Conservation (phyloP, 768 basidiomycete species). For the Rhizopogon sp. region DNA sequence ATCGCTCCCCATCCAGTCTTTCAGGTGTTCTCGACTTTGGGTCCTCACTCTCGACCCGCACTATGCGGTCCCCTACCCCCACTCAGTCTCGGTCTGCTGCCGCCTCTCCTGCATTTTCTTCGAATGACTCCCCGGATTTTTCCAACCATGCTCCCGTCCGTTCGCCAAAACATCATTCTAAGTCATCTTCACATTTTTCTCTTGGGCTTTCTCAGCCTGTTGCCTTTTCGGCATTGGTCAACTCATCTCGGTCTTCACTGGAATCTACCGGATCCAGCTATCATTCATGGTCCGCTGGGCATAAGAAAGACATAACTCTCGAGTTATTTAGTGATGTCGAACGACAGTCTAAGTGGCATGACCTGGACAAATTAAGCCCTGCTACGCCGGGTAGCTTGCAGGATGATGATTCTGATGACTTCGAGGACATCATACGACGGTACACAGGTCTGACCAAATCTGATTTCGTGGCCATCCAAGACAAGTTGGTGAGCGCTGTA, state of each 20-base stretch:
- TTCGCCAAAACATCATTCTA: conserved; percentile 48
- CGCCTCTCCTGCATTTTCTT: conserved; percentile 39
- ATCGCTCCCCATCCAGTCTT: conserved; percentile 42
- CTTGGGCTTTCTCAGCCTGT: conserved; percentile 50
- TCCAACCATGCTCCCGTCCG: conserved; percentile 38
- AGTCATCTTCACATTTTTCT: conserved; percentile 46
- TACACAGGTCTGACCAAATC: conserved; percentile 64
- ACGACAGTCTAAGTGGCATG: conserved; percentile 62
- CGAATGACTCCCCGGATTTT: conserved; percentile 18
- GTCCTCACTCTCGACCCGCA: conserved; percentile 38
- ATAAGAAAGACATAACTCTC: conserved; percentile 47
- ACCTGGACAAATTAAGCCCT: conserved; percentile 49
- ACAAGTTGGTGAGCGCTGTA: conserved; percentile 65
- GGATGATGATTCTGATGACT: conserved; percentile 46
- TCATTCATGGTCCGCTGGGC: conserved; percentile 68
- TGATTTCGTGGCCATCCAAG: conserved; percentile 71
- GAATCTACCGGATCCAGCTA: conserved; percentile 83
- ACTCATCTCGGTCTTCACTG: conserved; percentile 75
- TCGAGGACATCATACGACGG: conserved; percentile 62
- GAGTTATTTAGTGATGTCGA: conserved; percentile 47
- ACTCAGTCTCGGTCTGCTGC: conserved; percentile 60
- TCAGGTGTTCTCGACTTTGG: conserved; percentile 44
- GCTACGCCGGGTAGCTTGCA: conserved; percentile 45
- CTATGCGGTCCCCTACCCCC: conserved; percentile 60
- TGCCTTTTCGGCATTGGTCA: conserved; percentile 65